These are phyloP conservation scores for Tricholoma terreum DNA, from an alignment of 768 basidiomycete species.

Conservation along the genomic window DNA sequence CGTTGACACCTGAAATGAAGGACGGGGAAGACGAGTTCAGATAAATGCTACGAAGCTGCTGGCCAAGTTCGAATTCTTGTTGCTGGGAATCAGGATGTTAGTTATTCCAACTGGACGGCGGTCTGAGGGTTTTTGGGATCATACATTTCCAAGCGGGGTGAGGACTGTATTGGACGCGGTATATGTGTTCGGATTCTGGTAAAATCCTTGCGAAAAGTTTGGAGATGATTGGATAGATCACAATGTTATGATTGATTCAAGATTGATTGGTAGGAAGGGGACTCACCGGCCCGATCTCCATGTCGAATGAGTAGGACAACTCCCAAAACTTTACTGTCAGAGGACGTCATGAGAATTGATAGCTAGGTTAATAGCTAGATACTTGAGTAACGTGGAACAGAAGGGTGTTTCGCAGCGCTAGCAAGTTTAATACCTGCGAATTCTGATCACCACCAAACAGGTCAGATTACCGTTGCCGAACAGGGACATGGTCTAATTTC, in stretches of 20 bases:
- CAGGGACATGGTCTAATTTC: too few species aligned
- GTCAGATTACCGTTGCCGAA: too few species aligned
- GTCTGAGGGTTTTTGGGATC: constrained; percentile 11
- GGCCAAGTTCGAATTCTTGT: constrained; percentile 59
- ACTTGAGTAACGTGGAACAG: too few species aligned
- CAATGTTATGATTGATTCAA: too few species aligned
- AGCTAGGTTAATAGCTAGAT: not conserved
- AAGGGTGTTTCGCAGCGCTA: too few species aligned
- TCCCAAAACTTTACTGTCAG: constrained; percentile 42
- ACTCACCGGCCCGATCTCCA: constrained; percentile 51
- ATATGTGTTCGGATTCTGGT: constrained; percentile 59
- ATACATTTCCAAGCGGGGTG: constrained; percentile 66
- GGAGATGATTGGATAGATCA: not conserved
- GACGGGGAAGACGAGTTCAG: constrained; percentile 50
- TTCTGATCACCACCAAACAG: too few species aligned
- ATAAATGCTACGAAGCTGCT: constrained; percentile 50
- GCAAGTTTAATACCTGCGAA: too few species aligned
- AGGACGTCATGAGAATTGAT: constrained; percentile 15
- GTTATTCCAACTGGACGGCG: not conserved
- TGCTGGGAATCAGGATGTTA: constrained; percentile 29
- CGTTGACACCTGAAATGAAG: constrained; percentile 45
- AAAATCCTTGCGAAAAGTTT: constrained; percentile 44
- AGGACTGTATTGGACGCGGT: constrained; percentile 54
- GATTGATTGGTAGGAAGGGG: too few species aligned
- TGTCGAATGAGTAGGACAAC: constrained; percentile 57